Percentiles rank a stretch among this genome's conserved stretches.
These are phyloP conservation scores for Penicillium angulare DNA, from an alignment of 495 filamentous ascomycete genomes.

Conservation along the genomic window DNA sequence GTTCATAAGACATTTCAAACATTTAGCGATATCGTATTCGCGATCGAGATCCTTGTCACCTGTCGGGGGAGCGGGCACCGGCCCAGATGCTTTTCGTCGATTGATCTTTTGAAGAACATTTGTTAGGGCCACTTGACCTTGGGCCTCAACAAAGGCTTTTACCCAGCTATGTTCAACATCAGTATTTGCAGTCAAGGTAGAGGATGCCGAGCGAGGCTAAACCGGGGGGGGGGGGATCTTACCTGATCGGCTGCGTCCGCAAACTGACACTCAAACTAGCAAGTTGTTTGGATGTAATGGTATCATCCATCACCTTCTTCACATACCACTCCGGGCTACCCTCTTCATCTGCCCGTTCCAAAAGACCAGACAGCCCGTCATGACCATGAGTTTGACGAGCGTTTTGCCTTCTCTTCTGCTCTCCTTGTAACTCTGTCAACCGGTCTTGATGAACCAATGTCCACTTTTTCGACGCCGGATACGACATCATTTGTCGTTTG, in stretches of 20 bases:
- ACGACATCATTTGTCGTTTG: conserved; percentile 89
- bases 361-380: conserved; percentile 62
- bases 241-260: conserved; percentile 90
- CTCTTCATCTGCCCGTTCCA: conserved; percentile 82
- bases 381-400: conserved; percentile 61
- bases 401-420: conserved; percentile 80
- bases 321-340: conserved; percentile 99
- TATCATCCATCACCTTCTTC: conserved; percentile 93
- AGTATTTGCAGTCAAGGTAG: too few species aligned
- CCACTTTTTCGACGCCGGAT: conserved; percentile 94
- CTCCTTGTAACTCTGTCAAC: conserved; percentile 87
- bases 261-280: conserved; percentile 90
- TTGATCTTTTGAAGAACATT: conserved; percentile 94
- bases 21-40: conserved; percentile 98
- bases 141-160: conserved; percentile 91
- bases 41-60: conserved; percentile 86
- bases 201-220: too few species aligned
- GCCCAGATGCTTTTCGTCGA: conserved; percentile 74
- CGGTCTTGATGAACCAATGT: conserved; percentile 94
- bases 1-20: conserved; percentile 95
- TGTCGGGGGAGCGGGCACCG: conserved; percentile 59
- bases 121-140: conserved; percentile 94
- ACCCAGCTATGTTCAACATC: conserved; percentile 92
- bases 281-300: conserved; percentile 85
- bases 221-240: conserved; percentile 21